Conservation (phyloP, 2,329 filamentous ascomycete species). For the Clarireedia sp. region DNA sequence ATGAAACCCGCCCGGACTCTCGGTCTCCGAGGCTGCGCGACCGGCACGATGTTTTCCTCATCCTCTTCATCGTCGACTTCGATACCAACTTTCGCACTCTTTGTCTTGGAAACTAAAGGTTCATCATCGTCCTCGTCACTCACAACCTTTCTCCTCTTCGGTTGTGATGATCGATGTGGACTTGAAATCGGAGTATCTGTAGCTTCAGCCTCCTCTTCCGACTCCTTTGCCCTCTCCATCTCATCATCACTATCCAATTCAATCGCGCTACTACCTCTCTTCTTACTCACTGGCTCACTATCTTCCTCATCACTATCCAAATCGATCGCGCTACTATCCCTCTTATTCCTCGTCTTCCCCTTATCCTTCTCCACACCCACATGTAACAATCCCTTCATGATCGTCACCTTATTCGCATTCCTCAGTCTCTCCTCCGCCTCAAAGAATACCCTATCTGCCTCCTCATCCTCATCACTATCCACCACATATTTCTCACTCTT, state of each 20-base stretch:
- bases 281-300: constrained; percentile 12
- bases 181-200: constrained; percentile 35
- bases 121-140: constrained; percentile 22
- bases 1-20: constrained; percentile 47
- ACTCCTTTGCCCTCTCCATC: constrained; percentile 14
- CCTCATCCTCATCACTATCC: constrained; percentile 78
- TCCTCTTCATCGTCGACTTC: constrained; percentile 30
- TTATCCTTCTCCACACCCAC: constrained; percentile 16
- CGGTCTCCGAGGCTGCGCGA: constrained; percentile 23
- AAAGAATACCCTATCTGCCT: constrained; percentile 69
- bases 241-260: constrained; percentile 28
- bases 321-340: constrained; percentile 17
- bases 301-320: constrained; percentile 28
- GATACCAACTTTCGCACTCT: constrained; percentile 9
- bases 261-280: constrained; percentile 11
- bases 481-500: constrained; percentile 80
- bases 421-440: constrained; percentile 62
- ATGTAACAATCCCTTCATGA: constrained; percentile 26
- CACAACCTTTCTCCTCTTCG: constrained; percentile 34
- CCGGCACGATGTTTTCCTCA: constrained; percentile 36
- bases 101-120: constrained; percentile 1
- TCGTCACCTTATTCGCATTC: constrained; percentile 34
- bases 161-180: constrained; percentile 29
- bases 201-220: constrained; percentile 28
- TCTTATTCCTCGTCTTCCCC: constrained; percentile 20